These are phyloP conservation scores for Epichloe sp. DNA, from an alignment of 2,329 filamentous ascomycete species.

Conservation along the genomic window DNA sequence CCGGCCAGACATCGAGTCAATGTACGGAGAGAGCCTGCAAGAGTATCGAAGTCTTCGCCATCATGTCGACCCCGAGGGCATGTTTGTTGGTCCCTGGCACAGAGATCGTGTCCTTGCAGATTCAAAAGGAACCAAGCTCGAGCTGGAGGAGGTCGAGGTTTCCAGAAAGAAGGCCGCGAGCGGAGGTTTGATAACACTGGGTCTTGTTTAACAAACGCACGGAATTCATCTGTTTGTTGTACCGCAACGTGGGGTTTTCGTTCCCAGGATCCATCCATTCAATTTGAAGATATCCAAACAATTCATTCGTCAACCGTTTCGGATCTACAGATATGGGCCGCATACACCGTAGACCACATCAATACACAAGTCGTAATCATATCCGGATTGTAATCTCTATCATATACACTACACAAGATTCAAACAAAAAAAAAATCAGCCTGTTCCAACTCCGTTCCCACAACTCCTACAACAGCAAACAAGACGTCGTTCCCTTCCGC, in stretches of 20 bases:
- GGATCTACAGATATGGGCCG: no score
- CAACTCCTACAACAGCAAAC: not conserved
- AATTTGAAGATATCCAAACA: no score
- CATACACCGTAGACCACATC: no score
- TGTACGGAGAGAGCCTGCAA: constrained; percentile 57
- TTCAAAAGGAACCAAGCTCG: constrained; percentile 14
- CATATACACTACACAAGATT: constrained; percentile 1
- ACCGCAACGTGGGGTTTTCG: no score
- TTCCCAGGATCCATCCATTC: no score
- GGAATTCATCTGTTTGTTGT: no score
- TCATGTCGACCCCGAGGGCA: constrained; percentile 62
- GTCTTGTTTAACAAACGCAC: not conserved
- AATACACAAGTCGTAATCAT: not conserved
- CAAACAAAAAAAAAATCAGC: not conserved
- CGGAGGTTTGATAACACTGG: constrained; percentile 15
- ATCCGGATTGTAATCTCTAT: not conserved
- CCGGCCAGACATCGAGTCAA: constrained; percentile 45
- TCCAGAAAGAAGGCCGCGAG: constrained; percentile 12
- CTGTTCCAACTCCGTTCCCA: not conserved
- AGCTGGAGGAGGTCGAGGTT: constrained; percentile 25
- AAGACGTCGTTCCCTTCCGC: not conserved
- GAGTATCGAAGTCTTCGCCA: constrained; percentile 57
- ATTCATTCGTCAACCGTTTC: no score
- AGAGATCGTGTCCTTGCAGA: constrained; percentile 46
- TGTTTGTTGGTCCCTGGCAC: constrained; percentile 90